phyloP scores from a whole-genome alignment of 306 rosid species.

The Vachellia pachyceras region DNA sequence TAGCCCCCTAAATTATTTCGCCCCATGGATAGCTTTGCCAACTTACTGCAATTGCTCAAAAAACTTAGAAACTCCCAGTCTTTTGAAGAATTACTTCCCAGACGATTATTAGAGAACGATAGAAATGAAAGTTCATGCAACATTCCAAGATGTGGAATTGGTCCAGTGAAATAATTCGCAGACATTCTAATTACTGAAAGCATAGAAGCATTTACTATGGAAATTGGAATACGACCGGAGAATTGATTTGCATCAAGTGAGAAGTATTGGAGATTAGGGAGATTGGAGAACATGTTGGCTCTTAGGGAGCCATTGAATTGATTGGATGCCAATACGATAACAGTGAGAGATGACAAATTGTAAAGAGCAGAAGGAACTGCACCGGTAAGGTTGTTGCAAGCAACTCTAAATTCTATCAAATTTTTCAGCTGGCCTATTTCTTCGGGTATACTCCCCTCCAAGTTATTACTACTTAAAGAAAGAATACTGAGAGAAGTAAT shows the following conservation, averaged over 20 bases:
- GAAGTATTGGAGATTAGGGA: background rate
- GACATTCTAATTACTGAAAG: fast-evolving
- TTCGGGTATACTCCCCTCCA: constrained; percentile 7
- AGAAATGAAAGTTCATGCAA: background rate
- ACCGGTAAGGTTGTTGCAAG: background rate
- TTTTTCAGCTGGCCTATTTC: constrained; percentile 5
- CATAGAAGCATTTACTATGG: background rate
- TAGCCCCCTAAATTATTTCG: background rate
- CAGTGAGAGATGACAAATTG: background rate
- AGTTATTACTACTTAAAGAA: background rate
- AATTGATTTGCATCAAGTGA: background rate
- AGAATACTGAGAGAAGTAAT: background rate
- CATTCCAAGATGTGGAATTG: background rate
- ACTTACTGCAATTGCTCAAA: background rate
- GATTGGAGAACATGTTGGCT: background rate
- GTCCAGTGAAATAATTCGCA: background rate
- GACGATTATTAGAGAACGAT: fast-evolving
- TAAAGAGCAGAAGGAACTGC: background rate
- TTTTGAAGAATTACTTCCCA: background rate
- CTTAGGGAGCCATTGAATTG: constrained; percentile 27
- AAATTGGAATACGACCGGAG: background rate
- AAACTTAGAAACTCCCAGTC: background rate
- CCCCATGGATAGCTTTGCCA: fast-evolving
- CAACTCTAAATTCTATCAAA: fast-evolving
- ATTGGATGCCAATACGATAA: background rate